A percentile compares a stretch with the other conserved stretches of the same genome.
phyloP scores from a whole-genome alignment of 2,329 filamentous ascomycete genomes.

The Neopestalotiopsis sp. region DNA sequence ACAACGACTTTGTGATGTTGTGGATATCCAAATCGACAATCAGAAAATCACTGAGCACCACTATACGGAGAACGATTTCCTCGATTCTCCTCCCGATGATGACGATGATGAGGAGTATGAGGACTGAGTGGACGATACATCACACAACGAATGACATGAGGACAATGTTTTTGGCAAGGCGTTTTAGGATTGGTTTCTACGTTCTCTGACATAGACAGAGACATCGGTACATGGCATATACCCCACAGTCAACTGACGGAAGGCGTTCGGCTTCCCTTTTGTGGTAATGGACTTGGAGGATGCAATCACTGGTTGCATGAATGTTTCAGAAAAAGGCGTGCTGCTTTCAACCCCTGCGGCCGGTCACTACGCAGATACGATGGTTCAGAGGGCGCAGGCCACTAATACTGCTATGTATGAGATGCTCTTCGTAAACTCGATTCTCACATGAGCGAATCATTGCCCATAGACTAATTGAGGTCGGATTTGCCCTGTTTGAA shows the following conservation, averaged over 20 bases:
- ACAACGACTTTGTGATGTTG: conserved; percentile 74
- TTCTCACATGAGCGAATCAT: no score
- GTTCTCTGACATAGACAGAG: neutral
- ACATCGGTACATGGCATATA: neutral
- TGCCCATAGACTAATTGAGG: no score
- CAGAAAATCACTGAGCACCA: conserved; percentile 73
- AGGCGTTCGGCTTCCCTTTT: neutral
- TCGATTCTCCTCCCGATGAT: conserved; percentile 59
- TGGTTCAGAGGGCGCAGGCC: neutral
- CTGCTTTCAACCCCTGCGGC: neutral
- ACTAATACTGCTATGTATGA: neutral
- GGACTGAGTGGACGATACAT: neutral
- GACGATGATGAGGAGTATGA: conserved; percentile 59
- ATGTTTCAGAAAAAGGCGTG: neutral
- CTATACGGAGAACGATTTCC: conserved; percentile 75
- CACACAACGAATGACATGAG: neutral
- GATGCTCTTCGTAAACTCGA: no score
- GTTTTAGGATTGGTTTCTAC: neutral
- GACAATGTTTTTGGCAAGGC: neutral
- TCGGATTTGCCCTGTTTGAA: no score
- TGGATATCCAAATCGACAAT: conserved; percentile 78
- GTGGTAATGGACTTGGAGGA: neutral
- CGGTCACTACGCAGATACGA: neutral
- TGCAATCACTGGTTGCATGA: neutral
- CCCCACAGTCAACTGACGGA: neutral